phyloP scores from a whole-genome alignment of 805 yeast genomes.

The Priceomyces melissophilus region DNA sequence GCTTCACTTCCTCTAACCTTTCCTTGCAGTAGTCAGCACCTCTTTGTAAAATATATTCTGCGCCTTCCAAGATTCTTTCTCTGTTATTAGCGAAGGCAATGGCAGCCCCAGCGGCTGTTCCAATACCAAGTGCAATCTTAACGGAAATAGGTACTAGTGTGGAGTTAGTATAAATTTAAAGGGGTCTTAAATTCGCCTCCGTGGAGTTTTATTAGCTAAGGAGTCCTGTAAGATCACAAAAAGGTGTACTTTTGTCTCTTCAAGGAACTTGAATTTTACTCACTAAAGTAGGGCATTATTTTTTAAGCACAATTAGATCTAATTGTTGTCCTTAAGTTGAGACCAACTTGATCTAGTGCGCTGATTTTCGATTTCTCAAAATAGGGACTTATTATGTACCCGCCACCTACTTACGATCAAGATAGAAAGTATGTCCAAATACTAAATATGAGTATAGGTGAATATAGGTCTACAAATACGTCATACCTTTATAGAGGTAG shows the following conservation, averaged over 20 bases:
- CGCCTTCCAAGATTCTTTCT: slow-evolving; percentile 26
- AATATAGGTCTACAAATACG: too few relatives aligned
- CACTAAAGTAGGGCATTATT: slow-evolving; percentile 5
- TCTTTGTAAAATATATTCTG: slow-evolving; percentile 24
- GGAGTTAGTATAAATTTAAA: slow-evolving; percentile 8
- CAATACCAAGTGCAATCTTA: slow-evolving; percentile 29
- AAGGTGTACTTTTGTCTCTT: too few relatives aligned
- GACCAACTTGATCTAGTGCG: too few relatives aligned
- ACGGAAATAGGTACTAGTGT: slow-evolving; percentile 32
- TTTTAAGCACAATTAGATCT: not conserved
- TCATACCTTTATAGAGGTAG: too few relatives aligned
- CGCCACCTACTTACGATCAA: too few relatives aligned
- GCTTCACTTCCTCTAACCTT: slow-evolving; percentile 15
- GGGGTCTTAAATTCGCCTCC: not conserved
- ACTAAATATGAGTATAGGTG: too few relatives aligned
- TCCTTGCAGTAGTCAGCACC: slow-evolving; percentile 29
- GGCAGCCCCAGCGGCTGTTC: slow-evolving; percentile 33
- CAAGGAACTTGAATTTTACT: not conserved
- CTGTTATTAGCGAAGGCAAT: slow-evolving; percentile 26
- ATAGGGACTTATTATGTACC: too few relatives aligned
- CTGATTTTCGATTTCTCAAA: too few relatives aligned
- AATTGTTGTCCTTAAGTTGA: not conserved
- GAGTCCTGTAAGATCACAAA: too few relatives aligned
- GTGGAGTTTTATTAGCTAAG: too few relatives aligned
- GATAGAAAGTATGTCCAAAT: too few relatives aligned